Evolutionary conservation across 495 filamentous ascomycete species (phyloP).

Genomic region (Hypoxylon fragiforme): DNA sequence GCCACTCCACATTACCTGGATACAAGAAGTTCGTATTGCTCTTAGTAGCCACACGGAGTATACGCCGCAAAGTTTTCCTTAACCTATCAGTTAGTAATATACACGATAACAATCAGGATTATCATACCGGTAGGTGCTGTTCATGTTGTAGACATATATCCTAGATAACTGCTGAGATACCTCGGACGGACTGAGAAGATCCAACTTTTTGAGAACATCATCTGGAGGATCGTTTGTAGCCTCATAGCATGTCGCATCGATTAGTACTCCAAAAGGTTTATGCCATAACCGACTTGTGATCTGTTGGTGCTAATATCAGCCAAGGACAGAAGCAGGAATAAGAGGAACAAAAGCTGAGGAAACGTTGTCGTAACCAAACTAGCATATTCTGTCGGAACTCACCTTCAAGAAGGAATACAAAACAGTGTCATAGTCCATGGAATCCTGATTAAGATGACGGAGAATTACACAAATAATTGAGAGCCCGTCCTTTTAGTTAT

Average conservation of each 20-base stretch:
- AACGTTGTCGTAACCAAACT: neutral
- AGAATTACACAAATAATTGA: slow-evolving; percentile 69
- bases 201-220: slow-evolving; percentile 59
- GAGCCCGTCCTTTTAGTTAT: slow-evolving; percentile 54
- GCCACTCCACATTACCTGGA: slow-evolving; percentile 62
- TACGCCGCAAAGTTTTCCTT: slow-evolving; percentile 64
- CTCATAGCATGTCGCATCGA: slow-evolving; percentile 68
- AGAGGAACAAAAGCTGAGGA: neutral
- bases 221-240: slow-evolving; percentile 63
- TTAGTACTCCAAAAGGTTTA: slow-evolving; percentile 63
- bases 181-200: slow-evolving; percentile 61
- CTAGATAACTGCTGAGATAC: slow-evolving; percentile 57
- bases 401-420: slow-evolving; percentile 67
- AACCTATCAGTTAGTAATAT: slow-evolving; percentile 10
- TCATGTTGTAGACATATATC: slow-evolving; percentile 71
- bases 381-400: slow-evolving; percentile 2
- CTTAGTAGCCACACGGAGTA: slow-evolving; percentile 58
- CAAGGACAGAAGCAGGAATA: neutral
- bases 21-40: slow-evolving; percentile 59
- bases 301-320: slow-evolving; percentile 34
- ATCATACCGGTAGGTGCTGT: slow-evolving; percentile 57
- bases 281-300: slow-evolving; percentile 70
- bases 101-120: neutral
- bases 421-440: slow-evolving; percentile 62
- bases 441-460: slow-evolving; percentile 62